A percentile compares a stretch with the other conserved stretches of the same genome.
Conservation (phyloP, 371 early-diverging fungal species). For the Mortierella sp. region DNA sequence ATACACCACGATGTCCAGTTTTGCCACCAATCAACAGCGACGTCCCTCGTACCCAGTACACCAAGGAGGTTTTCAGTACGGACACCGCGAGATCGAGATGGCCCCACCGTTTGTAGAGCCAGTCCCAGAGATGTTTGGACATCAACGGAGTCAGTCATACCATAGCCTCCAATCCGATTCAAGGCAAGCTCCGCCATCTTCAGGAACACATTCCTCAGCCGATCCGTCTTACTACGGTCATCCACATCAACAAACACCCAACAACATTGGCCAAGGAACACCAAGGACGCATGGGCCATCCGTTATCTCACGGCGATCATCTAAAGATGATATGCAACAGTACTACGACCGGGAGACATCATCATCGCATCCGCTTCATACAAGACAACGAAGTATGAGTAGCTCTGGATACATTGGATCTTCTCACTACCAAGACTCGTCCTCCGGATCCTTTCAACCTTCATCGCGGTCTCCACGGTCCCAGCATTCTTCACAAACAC, state of each 20-base stretch:
- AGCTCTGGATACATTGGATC: neutral
- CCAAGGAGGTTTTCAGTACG: neutral
- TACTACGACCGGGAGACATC: slow-evolving; percentile 4
- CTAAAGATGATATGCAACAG: neutral
- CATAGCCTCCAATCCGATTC: slow-evolving; percentile 73
- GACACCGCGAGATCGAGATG: neutral
- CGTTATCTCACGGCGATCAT: neutral
- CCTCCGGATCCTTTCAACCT: neutral
- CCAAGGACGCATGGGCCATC: neutral
- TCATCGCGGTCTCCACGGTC: slow-evolving; percentile 6
- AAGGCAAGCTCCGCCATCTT: slow-evolving; percentile 63
- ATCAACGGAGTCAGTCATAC: slow-evolving; percentile 23
- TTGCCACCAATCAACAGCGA: neutral
- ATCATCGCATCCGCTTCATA: neutral
- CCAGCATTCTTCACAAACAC: slow-evolving; percentile 10
- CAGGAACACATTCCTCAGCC: slow-evolving; percentile 57
- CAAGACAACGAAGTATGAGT: slow-evolving; percentile 5
- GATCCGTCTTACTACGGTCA: slow-evolving; percentile 14
- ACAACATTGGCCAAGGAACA: neutral
- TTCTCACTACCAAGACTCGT: slow-evolving; percentile 9
- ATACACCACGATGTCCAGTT: neutral
- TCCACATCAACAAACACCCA: slow-evolving; percentile 4
- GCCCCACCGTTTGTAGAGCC: neutral
- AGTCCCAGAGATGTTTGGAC: slow-evolving; percentile 1
- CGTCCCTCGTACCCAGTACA: slow-evolving; percentile 8